Conservation (phyloP, 345 rosid species). For the Pugionium cornutum region DNA sequence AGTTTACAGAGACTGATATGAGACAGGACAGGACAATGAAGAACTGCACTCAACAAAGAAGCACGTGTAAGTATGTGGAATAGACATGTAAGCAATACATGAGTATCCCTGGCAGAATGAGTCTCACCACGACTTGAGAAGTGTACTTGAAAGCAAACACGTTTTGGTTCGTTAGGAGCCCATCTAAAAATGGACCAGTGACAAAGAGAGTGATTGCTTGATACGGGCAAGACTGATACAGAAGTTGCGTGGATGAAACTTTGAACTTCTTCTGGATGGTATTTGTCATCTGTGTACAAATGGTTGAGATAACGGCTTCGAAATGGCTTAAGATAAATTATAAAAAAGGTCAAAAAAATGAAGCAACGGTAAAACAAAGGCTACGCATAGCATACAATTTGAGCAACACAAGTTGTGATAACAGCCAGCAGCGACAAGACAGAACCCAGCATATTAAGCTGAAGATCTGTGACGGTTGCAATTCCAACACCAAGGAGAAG, state of each 20-base stretch:
- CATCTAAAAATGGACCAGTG: conserved; percentile 81
- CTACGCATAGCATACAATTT: conserved; percentile 75
- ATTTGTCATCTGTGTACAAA: conserved; percentile 72
- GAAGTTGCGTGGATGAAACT: conserved; percentile 91
- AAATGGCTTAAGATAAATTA: too few species aligned
- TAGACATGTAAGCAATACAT: too few species aligned
- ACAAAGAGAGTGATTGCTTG: conserved; percentile 82
- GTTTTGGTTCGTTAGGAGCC: conserved; percentile 75
- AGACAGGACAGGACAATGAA: conserved; percentile 91
- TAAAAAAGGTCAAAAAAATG: too few species aligned
- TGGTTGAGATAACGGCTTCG: conserved; percentile 48
- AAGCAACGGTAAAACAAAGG: not conserved
- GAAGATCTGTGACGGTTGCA: conserved; percentile 94
- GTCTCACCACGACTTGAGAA: conserved; percentile 83
- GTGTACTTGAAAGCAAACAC: conserved; percentile 93
- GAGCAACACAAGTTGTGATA: conserved; percentile 85
- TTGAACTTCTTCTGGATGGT: conserved; percentile 96
- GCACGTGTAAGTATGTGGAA: too few species aligned
- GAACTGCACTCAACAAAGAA: conserved; percentile 52
- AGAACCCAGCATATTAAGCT: conserved; percentile 87
- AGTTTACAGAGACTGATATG: conserved; percentile 95
- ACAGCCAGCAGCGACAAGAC: conserved; percentile 80
- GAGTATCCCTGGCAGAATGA: too few species aligned
- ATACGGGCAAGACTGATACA: conserved; percentile 94
- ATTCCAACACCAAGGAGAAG: conserved; percentile 60